These are phyloP conservation scores for Microcyclospora tardicrescens DNA, from an alignment of 2,329 filamentous ascomycete genomes.

Conservation along the genomic window DNA sequence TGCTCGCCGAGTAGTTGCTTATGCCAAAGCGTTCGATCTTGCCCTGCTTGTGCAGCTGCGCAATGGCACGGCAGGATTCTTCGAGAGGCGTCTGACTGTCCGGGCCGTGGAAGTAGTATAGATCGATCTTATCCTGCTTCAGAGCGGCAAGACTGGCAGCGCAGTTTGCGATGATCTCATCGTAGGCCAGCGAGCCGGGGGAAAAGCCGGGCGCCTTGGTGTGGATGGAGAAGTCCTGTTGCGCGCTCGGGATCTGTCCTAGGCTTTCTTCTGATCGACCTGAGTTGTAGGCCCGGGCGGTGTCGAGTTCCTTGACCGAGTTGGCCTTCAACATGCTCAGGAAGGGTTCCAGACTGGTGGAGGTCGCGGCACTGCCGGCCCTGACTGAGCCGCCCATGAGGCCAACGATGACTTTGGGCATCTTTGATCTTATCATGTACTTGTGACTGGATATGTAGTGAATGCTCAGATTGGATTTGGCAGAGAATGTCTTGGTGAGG, in stretches of 20 bases:
- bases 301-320: conserved; percentile 25
- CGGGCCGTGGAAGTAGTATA: conserved; percentile 34
- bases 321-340: conserved; percentile 20
- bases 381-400: conserved; percentile 17
- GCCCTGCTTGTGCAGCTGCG: conserved; percentile 29
- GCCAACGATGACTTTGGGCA: conserved; percentile 18
- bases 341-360: conserved; percentile 15
- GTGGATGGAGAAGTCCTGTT: conserved; percentile 13
- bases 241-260: conserved; percentile 17
- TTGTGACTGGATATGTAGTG: no score
- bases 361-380: conserved; percentile 12
- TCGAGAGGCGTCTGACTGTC: conserved; percentile 32
- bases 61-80: conserved; percentile 30
- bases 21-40: conserved; percentile 36
- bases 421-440: conserved; percentile 1
- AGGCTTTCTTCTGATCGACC: conserved; percentile 31
- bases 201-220: conserved; percentile 20
- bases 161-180: conserved; percentile 15
- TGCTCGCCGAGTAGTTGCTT: conserved; percentile 33
- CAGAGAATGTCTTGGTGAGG: no score
- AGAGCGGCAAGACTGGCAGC: conserved; percentile 15
- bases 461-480: no score
- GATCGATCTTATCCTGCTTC: conserved; percentile 20
- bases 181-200: conserved; percentile 11
- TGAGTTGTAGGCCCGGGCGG: conserved; percentile 26